These are phyloP conservation scores for Vigna trinervia DNA, from an alignment of 306 rosid species.

Conservation along the genomic window DNA sequence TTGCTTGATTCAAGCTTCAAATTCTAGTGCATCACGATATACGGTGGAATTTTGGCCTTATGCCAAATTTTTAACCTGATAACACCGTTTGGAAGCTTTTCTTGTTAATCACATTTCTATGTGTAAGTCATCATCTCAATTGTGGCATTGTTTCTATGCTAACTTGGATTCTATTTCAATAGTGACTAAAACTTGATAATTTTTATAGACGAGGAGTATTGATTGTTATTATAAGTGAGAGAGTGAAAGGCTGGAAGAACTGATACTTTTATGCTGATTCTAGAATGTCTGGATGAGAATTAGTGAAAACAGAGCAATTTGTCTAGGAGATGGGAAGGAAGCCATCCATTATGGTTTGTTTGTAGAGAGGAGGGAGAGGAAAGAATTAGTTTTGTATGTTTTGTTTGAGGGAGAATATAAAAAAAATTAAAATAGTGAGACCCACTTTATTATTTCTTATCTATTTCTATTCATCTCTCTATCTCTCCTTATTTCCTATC, in stretches of 20 bases:
- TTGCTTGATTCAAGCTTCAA: slow-evolving; percentile 37
- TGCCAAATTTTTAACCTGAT: too few species aligned
- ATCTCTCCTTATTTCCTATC: too few species aligned
- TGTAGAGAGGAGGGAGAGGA: too few species aligned
- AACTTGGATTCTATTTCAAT: not conserved
- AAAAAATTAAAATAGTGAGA: too few species aligned
- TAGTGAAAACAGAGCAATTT: slow-evolving; percentile 5
- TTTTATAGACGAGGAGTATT: not conserved
- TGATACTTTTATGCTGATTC: not conserved
- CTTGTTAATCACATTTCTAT: slow-evolving; percentile 9
- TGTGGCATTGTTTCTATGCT: not conserved
- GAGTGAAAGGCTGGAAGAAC: not conserved
- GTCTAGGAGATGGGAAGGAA: not conserved
- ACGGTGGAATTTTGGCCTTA: too few species aligned
- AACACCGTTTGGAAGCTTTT: not conserved
- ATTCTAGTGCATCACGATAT: slow-evolving; percentile 17
- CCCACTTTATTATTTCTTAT: too few species aligned
- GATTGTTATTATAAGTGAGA: not conserved
- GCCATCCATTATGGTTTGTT: too few species aligned
- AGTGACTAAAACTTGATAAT: not conserved
- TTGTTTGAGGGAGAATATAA: too few species aligned
- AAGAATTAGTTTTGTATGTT: too few species aligned
- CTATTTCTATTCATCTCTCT: too few species aligned
- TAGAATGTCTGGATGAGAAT: not conserved
- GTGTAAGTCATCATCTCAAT: not conserved